Base-by-base conservation (phyloP, 495 filamentous ascomycete genomes). In the Hyaloscypha variabilis region DNA sequence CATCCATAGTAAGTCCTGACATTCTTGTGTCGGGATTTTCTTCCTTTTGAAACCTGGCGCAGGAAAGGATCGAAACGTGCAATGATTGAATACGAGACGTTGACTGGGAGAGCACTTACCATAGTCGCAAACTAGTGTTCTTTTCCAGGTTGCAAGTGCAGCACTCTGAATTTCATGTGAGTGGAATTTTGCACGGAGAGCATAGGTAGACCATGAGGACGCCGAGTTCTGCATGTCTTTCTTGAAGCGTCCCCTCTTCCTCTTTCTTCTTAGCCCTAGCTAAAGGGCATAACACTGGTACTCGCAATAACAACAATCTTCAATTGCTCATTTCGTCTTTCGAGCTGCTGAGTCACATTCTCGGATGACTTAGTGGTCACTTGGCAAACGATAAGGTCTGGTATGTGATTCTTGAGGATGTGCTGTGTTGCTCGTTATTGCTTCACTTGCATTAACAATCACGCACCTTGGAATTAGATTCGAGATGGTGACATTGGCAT, bases 371-470 rank as follows among this genome's bases (percentile, higher is more conserved):
- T 76, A 36, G 63, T 11, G 70, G 75, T 2, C 39, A 57, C 10
- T 51, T 79, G 31, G 72, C 70, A 42, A 72, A 74, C 50, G 65
- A 76, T 17, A 66, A 80, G 57, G 66, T 72, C 31, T 65, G 61
- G 0, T 74, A 73, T 56, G 76, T 78, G 66, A 66, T 75, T 23
- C 69, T 79, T 21, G 74, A 79, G 31, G 69, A 71, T 8, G 68
- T 68, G 13, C 71, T 8, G 68, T 68, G 13, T 75, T 78, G 75
- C 69, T 79, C 34, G 31, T 62, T 29, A 58, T 74, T 55, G 70
- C 75, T 21, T 60, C 53, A 39, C 26, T 70, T 19, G 39, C 67
- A 6, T 36, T 78, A 17, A 77, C 73, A 13, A 24, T 69, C 0
- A 36, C 61, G 8, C 69, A 75, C 42, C 72, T 68, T 14, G 67